phyloP scores from a whole-genome alignment of 306 rosid species.

The Inga oerstediana region DNA sequence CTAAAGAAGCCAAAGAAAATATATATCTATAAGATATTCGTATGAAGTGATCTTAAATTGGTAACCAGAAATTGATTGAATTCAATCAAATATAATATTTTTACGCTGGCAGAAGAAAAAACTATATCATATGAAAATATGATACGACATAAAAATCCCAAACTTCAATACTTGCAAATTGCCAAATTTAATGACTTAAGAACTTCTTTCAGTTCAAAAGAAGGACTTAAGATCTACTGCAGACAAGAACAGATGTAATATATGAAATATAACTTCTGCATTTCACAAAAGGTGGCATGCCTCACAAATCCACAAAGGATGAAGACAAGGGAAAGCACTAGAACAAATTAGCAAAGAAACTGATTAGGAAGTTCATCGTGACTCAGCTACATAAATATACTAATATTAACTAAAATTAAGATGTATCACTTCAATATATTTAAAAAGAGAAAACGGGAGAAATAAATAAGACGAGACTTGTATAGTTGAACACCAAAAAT shows the following conservation, averaged over 20 bases:
- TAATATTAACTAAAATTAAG: neutral
- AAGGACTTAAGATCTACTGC: neutral
- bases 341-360: neutral
- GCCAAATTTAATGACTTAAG: neutral
- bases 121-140: neutral
- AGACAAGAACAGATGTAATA: neutral
- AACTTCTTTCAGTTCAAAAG: neutral
- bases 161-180: neutral
- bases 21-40: neutral
- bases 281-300: neutral
- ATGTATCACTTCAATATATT: neutral
- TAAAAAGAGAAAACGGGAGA: slow-evolving; percentile 7
- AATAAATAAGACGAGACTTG: slow-evolving; percentile 1
- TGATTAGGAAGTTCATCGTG: neutral
- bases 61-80: neutral
- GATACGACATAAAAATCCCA: neutral
- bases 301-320: slow-evolving; percentile 14
- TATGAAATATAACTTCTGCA: neutral
- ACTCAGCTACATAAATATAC: neutral
- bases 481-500: slow-evolving; percentile 3
- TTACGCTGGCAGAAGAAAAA: neutral
- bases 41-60: neutral
- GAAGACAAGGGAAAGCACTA: neutral
- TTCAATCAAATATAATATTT: neutral
- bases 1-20: slow-evolving; percentile 1